Percentiles rank a stretch among this genome's conserved stretches.
Conservation (phyloP, 2,329 filamentous ascomycete genomes). For the Colletotrichum siamense region DNA sequence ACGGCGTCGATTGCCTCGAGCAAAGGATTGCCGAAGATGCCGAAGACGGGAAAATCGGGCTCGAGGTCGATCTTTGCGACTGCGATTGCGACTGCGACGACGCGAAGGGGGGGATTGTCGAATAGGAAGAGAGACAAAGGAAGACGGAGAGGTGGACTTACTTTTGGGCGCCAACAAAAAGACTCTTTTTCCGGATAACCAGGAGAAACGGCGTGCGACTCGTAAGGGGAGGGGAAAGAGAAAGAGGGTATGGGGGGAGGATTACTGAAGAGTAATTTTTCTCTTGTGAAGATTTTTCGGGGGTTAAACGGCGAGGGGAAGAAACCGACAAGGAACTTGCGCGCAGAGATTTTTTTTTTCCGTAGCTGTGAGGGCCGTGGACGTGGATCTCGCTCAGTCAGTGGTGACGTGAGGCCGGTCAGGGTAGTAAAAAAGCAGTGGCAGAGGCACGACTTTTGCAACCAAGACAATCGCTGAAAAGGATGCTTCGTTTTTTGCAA, state of each 20-base stretch:
- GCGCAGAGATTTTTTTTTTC: conserved; percentile 19
- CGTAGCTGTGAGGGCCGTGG: conserved; percentile 7
- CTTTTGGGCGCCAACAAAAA: conserved; percentile 59
- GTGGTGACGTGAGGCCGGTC: conserved; percentile 18
- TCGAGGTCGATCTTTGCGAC: background rate
- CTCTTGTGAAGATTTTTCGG: conserved; percentile 10
- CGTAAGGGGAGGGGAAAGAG: conserved; percentile 28
- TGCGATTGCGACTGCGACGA: conserved; percentile 7
- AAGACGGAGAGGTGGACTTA: conserved; percentile 40
- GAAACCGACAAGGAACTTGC: conserved; percentile 19
- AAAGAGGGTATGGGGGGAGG: background rate
- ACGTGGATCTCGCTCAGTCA: conserved; percentile 18
- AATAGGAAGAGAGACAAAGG: conserved; percentile 22
- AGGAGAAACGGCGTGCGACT: conserved; percentile 36
- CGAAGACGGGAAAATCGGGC: background rate
- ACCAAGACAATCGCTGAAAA: conserved; percentile 22
- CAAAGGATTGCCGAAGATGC: conserved; percentile 7
- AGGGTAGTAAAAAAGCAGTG: conserved; percentile 8
- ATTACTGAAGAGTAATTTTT: conserved; percentile 18
- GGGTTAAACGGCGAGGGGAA: conserved; percentile 18
- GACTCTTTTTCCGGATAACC: conserved; percentile 25
- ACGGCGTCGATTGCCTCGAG: background rate
- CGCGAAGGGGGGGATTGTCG: background rate
- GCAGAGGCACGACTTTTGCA: conserved; percentile 18
- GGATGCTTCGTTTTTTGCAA: conserved; percentile 19